Evolutionary conservation across 2,329 filamentous ascomycete genomes (phyloP).

Genomic region (Colletotrichum chrysophilum): DNA sequence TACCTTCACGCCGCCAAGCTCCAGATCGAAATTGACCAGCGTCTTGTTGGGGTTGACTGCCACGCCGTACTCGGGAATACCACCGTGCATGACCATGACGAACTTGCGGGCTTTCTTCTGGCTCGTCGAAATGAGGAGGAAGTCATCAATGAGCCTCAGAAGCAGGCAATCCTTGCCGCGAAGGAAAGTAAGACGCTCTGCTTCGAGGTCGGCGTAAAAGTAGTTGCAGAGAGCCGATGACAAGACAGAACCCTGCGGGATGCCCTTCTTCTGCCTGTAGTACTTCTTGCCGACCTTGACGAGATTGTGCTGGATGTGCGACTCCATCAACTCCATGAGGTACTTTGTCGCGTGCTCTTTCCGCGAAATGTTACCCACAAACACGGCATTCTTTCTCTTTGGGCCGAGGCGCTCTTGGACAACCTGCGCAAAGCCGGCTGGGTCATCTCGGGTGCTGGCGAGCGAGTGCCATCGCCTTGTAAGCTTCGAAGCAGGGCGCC

Average conservation of each 20-base stretch:
- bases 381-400: constrained; percentile 72
- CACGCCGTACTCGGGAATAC: constrained; percentile 81
- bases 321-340: constrained; percentile 72
- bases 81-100: constrained; percentile 79
- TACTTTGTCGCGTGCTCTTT: constrained; percentile 60
- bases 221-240: constrained; percentile 91
- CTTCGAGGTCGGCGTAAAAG: constrained; percentile 91
- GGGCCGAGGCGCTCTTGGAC: constrained; percentile 44
- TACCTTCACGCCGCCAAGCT: constrained; percentile 57
- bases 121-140: constrained; percentile 82
- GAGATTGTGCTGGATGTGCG: constrained; percentile 86
- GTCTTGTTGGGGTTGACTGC: constrained; percentile 79
- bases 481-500: constrained; percentile 38
- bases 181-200: constrained; percentile 71
- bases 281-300: constrained; percentile 88
- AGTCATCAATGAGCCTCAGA: constrained; percentile 89
- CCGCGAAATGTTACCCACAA: constrained; percentile 72
- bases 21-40: constrained; percentile 80
- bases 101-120: constrained; percentile 72
- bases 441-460: constrained; percentile 49
- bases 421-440: constrained; percentile 47
- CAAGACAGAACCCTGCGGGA: constrained; percentile 90
- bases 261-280: constrained; percentile 86
- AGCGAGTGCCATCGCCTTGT: constrained; percentile 57
- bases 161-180: constrained; percentile 65